Evolutionary conservation across 805 yeast genomes (phyloP), one percentile per base, ranked within the genome.

Genomic region (Zygosaccharomyces gambellarensis): DNA sequence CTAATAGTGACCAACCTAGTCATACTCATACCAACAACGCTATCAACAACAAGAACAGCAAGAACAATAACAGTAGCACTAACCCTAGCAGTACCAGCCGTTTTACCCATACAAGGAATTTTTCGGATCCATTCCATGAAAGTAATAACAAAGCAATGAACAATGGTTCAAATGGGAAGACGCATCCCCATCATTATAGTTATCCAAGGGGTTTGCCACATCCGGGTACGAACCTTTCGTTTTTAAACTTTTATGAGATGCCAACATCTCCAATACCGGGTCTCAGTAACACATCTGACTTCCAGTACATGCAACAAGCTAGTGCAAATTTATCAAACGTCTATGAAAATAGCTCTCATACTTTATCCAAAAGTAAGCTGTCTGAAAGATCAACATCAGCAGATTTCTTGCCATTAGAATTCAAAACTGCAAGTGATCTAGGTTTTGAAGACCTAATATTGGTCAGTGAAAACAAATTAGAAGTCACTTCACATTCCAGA

Each of bases 381-480:
- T 47, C 58, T 17, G 67, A 68, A 47, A 57, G 80, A 31, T 60
- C 68, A 2, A 58, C 58, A 22, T 63, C 72, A 5, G 62, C 71
- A 22, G 65, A 61, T 42, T 59, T 62, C 17, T 51, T 75, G 25
- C 79, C 80, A 8, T 51, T 66, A 17, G 69, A 69, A 23, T 58
- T 68, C 28, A 68, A 64, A 50, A 64, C 62, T 23, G 74, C 72
- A 1, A 64, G 72, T 30, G 62, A 61, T 12, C 60, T 64, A 19
- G 76, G 76, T 3, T 62, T 83, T 52, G 90, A 84, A 47, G 88
- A 84, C 62, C 65, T 80, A 52, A 67, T 71, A 43, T 66, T 85
- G 31, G 76, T 85, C 1, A 83, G 89, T 0, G 76, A 73, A 1
- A 85, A 83, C 58, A 84, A 84, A 56, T 61, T 81, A 32, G 74